Base-by-base conservation (phyloP, 129 eudicot species). In the Solidago caesia region DNA sequence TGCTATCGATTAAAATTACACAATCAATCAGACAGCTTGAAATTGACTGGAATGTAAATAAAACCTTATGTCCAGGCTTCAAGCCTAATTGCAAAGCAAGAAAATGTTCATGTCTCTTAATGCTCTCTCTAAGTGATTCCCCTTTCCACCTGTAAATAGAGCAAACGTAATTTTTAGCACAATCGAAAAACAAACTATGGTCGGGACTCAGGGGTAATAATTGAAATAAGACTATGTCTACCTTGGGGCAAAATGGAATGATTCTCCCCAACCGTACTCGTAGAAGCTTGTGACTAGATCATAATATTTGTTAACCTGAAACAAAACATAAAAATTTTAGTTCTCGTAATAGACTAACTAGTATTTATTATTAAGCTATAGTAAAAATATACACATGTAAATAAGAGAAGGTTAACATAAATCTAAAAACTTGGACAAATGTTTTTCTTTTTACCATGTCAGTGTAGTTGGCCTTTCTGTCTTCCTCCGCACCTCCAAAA, bases 221-320 rank as follows among this genome's bases (percentile, higher is more conserved):
- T 26, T 71, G 6, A 25, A 10, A 66, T 74, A 13, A 51, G 16
- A 44, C 16, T 49, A 33, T 13, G 61, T 48, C 74, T 66, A 91
- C 99, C 99, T 95, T 64, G 78, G 91, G 12, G 99, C 99, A 87
- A 95, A 91, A 82, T 95, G 99, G 79, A 95, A 95, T 77, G 99
- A 95, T 76, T 95, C 99, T 84, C 99, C 99, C 99, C 96, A 95
- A 52, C 99, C 99, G 85, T 91, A 91, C 81, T 95, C 99, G 45
- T 95, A 95, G 85, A 91, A 95, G 88, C 99, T 95, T 16, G 99
- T 95, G 67, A 82, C 97, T 58, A 95, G 96, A 80, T 95, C 97
- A 75, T 95, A 95, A 55, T 95, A 95, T 75, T 95, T 95, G 70
- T 91, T 95, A 15, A 91, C 97, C 99, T 94, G 90, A 15, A 79